These are phyloP conservation scores for Logfia minima DNA, from an alignment of 129 eudicot species.

Conservation along the genomic window DNA sequence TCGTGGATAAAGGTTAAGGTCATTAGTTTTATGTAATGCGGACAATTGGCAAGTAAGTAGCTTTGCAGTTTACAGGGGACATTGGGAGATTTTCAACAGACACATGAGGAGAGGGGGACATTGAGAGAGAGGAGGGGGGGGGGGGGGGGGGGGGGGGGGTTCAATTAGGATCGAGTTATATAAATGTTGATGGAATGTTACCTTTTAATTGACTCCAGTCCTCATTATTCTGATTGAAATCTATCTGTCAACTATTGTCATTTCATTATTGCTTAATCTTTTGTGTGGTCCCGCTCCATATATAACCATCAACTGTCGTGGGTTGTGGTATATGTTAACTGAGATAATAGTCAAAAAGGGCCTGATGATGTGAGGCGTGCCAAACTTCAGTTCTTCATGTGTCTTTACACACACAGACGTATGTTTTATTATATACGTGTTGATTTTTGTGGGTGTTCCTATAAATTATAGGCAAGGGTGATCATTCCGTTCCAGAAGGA, in stretches of 20 bases:
- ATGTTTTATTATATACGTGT: background rate
- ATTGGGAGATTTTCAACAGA: too few relatives aligned
- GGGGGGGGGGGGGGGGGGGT: too few relatives aligned
- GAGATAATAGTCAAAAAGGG: too few relatives aligned
- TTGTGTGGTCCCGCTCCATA: background rate
- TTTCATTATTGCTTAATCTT: too few relatives aligned
- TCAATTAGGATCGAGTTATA: background rate
- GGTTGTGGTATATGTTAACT: too few relatives aligned
- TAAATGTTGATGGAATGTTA: background rate
- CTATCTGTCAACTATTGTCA: background rate
- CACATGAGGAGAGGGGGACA: too few relatives aligned
- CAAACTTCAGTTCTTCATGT: background rate
- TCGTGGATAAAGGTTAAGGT: too few relatives aligned
- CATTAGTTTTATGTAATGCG: too few relatives aligned
- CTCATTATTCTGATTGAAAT: background rate
- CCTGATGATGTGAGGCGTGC: background rate
- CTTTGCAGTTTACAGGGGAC: too few relatives aligned
- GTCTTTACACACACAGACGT: background rate
- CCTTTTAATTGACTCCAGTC: background rate
- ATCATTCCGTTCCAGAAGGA: conserved; percentile 55
- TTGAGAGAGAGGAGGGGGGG: too few relatives aligned
- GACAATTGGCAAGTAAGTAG: too few relatives aligned
- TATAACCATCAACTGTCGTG: background rate
- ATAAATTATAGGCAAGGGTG: conserved; percentile 56
- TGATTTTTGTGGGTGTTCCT: conserved; percentile 11